phyloP scores from a whole-genome alignment of 768 basidiomycete genomes.

The Pisolithus albus region DNA sequence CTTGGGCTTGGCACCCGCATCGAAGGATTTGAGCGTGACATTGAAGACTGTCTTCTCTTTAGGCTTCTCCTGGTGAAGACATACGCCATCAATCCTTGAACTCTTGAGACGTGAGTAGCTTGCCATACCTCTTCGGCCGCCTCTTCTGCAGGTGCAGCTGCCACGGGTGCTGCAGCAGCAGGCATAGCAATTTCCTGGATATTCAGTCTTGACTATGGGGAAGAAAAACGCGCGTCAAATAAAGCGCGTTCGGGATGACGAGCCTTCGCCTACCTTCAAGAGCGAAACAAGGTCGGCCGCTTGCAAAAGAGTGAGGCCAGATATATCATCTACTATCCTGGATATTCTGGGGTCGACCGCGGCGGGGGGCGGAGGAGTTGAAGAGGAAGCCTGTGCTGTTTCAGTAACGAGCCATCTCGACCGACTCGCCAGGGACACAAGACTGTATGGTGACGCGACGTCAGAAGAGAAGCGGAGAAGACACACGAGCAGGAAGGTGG shows the following conservation, averaged over 20 bases:
- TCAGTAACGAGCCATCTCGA: conserved; percentile 54
- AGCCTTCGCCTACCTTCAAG: conserved; percentile 61
- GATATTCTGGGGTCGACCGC: conserved; percentile 58
- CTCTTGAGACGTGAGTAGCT: not conserved
- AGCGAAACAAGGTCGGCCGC: conserved; percentile 90
- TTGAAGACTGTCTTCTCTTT: conserved; percentile 99
- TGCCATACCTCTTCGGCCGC: conserved; percentile 54
- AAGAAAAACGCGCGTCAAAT: not conserved
- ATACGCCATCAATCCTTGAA: not conserved
- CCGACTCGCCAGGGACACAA: conserved; percentile 24
- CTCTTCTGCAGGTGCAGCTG: conserved; percentile 52
- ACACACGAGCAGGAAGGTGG: too few relatives aligned
- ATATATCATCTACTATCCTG: conserved; percentile 90
- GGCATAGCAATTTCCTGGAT: conserved; percentile 98
- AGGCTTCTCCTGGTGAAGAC: conserved; percentile 67
- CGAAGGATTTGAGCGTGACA: conserved; percentile 91
- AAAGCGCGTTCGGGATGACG: not conserved
- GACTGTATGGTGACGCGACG: conserved; percentile 6
- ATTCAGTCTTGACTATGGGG: conserved; percentile 72
- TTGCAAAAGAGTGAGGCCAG: conserved; percentile 80
- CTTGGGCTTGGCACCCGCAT: conserved; percentile 88
- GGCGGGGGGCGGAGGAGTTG: conserved; percentile 38
- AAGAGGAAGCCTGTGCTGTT: conserved; percentile 36
- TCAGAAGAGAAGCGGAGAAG: not conserved
- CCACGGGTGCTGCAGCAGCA: conserved; percentile 55